Base-by-base conservation (phyloP, 106 monocot species). In the Platanthera guangdongensis region DNA sequence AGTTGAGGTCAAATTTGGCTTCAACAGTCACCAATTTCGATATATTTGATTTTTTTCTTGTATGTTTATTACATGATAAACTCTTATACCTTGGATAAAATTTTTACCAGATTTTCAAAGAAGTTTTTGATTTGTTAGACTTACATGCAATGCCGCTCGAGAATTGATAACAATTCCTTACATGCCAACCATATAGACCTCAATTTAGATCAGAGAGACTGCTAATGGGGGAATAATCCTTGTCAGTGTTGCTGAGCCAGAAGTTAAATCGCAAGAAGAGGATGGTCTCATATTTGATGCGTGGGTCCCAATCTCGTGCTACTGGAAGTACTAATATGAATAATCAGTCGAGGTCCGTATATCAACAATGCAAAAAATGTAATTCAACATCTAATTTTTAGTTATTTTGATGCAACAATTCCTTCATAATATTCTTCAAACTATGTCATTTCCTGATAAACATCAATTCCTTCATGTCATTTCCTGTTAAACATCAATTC, bases 241-340 rank as follows among this genome's bases (percentile, higher is more conserved):
- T 78, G 90, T 92, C 8, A 94, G 99, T 81, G 99, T 99, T 51
- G 88, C 71, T 8, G 99, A 94, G 67, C 80, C 92, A 71, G 99
- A 90, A 81, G 99, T 99, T 21, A 82, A 76, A 51, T 87, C 94
- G 46, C 92, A 87, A 57, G 94, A 94, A 74, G 99, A 99, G n/a
- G 83, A 99, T 99, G 99, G 85, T 88, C 54, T 85, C 90, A 19
- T 92, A 77, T 85, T 72, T 99, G 16, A 54, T 85, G 8, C 88
- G 92, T 75, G 99, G 99, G 51, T 99, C 99, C 8, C 55, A 88
- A 15, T 85, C 82, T 50, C 94, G 99, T 82, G 99, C 94, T 25
- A 99, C 99, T 6, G 99, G 85, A 68, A 92, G 94, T 77, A 99
- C 99, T 28, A 91, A 99, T 51, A 99, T 99, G 99, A 99, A 99